Evolutionary conservation across 2,329 filamentous ascomycete species (phyloP).

Genomic region (Apiospora phragmitis): DNA sequence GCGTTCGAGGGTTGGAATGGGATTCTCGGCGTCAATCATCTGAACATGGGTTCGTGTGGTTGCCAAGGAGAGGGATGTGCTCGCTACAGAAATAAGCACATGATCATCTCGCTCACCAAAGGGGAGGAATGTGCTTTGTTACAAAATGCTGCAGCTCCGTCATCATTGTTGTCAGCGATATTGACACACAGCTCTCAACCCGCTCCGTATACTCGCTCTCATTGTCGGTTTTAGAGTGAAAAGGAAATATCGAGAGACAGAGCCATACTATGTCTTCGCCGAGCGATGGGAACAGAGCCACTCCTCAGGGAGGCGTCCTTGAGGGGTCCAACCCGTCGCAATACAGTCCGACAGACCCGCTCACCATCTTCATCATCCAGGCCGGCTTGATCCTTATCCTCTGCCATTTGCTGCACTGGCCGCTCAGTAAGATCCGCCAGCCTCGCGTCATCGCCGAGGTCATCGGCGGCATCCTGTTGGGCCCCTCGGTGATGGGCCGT

Average conservation of each 20-base stretch:
- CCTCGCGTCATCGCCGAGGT: conserved; percentile 79
- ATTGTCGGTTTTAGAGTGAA: background rate
- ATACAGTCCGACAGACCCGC: conserved; percentile 71
- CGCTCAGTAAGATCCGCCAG: conserved; percentile 69
- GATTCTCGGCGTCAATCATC: background rate
- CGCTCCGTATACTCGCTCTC: background rate
- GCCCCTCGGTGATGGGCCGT: conserved; percentile 72
- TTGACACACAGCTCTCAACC: background rate
- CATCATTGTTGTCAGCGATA: background rate
- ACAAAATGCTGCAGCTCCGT: background rate
- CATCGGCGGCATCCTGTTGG: conserved; percentile 71
- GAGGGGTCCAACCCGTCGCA: conserved; percentile 68
- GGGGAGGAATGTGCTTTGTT: background rate
- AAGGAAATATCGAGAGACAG: background rate
- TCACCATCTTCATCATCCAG: conserved; percentile 77
- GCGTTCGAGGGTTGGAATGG: conserved; percentile 4
- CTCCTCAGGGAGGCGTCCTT: conserved; percentile 63
- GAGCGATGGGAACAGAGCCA: conserved; percentile 29
- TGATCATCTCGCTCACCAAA: background rate
- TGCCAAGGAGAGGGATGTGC: background rate
- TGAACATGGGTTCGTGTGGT: background rate
- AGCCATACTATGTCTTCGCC: conserved; percentile 19
- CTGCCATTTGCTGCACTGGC: conserved; percentile 71
- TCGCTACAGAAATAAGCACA: background rate
- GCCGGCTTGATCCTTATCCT: conserved; percentile 72